Percentiles rank a stretch among this genome's conserved stretches.
phyloP scores from a whole-genome alignment of 2,329 filamentous ascomycete species.

The Grosmannia clavigera region DNA sequence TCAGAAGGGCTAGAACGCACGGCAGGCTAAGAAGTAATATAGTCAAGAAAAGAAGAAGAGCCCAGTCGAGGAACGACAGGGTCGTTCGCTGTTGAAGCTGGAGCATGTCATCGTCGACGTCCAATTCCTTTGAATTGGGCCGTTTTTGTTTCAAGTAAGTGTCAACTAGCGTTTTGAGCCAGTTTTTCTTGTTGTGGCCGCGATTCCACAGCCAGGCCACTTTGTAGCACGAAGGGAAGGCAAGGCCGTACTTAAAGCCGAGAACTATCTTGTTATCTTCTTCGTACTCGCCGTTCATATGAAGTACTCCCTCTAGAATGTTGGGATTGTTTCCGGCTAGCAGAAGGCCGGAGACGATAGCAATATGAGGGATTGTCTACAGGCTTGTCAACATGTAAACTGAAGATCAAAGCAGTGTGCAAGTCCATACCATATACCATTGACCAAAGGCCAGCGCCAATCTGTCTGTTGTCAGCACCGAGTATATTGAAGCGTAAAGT shows the following conservation, averaged over 20 bases:
- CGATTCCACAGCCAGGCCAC: constrained; percentile 17
- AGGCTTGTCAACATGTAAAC: not conserved
- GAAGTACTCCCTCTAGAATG: constrained; percentile 15
- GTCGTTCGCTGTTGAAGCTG: constrained; percentile 8
- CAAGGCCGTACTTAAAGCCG: constrained; percentile 12
- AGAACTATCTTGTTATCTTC: constrained; percentile 9
- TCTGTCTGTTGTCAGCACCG: not conserved
- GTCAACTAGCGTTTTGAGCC: constrained; percentile 12
- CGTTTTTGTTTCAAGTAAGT: constrained; percentile 7
- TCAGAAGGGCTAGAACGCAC: constrained; percentile 14
- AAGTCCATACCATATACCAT: constrained; percentile 14
- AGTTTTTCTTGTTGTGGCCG: constrained; percentile 16
- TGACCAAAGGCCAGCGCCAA: constrained; percentile 12
- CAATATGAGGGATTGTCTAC: constrained; percentile 17
- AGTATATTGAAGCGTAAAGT: not conserved
- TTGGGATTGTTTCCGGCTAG: constrained; percentile 19
- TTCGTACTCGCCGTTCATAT: constrained; percentile 7
- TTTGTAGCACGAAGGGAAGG: constrained; percentile 17
- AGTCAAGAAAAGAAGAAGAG: constrained; percentile 10
- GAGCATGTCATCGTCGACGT: constrained; percentile 3
- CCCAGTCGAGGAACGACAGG: constrained; percentile 11
- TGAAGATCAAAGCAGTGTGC: not conserved
- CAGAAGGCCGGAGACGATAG: constrained; percentile 15
- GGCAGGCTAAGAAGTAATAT: constrained; percentile 13
- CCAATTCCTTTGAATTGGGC: no score